Base-by-base conservation (phyloP, 768 basidiomycete genomes). In the Rhizopogon vinicolor region DNA sequence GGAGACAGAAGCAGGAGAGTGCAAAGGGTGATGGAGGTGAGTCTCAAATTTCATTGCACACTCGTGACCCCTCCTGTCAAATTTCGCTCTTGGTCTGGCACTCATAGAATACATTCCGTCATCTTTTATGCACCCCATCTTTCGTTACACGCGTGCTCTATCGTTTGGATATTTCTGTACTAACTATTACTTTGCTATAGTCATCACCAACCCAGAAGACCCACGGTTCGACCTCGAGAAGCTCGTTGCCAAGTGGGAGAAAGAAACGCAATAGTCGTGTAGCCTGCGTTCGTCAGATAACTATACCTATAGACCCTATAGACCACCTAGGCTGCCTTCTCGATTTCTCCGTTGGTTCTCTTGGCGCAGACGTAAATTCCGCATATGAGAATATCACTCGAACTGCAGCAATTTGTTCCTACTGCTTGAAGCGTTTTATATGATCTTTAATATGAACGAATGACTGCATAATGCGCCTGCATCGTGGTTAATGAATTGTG, bases 211-310 rank as follows among this genome's bases (percentile, higher is more conserved):
- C 78, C 91, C 94, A 41, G 96, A 98, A 63, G 87, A 98, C 73
- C 93, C 96, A 52, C 85, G 83, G 60, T 99, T 98, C 74, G 94
- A 98, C 79, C 78, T 98, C 69, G 96, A 98, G 80, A 93, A 93
- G 73, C 74, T 97, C 57, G 65, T 91, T 68, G 78, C 79, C 43
- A 83, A 85, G 68, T 86, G 84, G 80, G 90, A 91, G 73, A 83
- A 79, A 67, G 83, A 83, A 63, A 81, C 75, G 66, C 74, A 75
- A 78, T 86, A 75, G 76, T 69, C 41, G 57, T 68, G 56, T 65
- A 16, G 43, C 39, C 50, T 53, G 45, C 33, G 59, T 52, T 53
- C 61, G 52, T 57, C 58, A 46, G 58, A 37, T 22, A 58, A 57
- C 63, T 69, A 66, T 60, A 65, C 61, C 65, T 61, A 57, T 67